These are phyloP conservation scores for Plasmodium vivax DNA, from an alignment of 169 alveolate species.

Conservation along the genomic window DNA sequence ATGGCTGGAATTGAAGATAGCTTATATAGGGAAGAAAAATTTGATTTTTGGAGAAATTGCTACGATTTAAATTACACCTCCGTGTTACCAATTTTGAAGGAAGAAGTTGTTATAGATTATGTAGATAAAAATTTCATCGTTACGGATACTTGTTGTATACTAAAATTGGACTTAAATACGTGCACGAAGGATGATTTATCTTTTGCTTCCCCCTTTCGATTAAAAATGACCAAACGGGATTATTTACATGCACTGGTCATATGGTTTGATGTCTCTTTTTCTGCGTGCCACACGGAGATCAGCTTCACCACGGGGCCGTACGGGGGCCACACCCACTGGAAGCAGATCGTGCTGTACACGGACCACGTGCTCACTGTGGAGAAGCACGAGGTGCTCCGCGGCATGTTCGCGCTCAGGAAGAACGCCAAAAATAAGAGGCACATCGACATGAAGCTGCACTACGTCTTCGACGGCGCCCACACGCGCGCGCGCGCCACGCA, in stretches of 20 bases:
- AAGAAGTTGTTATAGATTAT: constrained; percentile 96
- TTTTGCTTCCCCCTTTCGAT: constrained; percentile 88
- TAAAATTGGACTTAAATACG: constrained; percentile 93
- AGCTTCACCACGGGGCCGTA: constrained; percentile 91
- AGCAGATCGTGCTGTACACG: constrained; percentile 93
- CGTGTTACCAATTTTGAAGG: constrained; percentile 89
- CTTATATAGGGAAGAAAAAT: constrained; percentile 93
- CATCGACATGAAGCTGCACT: constrained; percentile 89
- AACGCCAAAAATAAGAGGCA: constrained; percentile 88
- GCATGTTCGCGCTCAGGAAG: constrained; percentile 90
- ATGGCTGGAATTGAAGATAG: constrained; percentile 98
- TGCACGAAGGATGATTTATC: constrained; percentile 93
- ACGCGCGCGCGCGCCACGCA: constrained; percentile 65
- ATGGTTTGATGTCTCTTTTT: constrained; percentile 94
- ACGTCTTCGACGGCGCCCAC: constrained; percentile 71
- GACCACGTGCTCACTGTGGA: constrained; percentile 84
- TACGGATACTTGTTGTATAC: constrained; percentile 87
- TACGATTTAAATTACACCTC: constrained; percentile 96
- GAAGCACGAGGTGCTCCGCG: constrained; percentile 66
- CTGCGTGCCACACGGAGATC: constrained; percentile 91
- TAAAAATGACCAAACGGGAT: constrained; percentile 85
- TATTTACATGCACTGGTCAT: constrained; percentile 92
- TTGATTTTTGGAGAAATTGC: constrained; percentile 96
- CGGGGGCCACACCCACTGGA: constrained; percentile 92
- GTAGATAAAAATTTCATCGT: constrained; percentile 90